Conservation (phyloP, 1,284 basidiomycete genomes). For the Wallemia mellicola region DNA sequence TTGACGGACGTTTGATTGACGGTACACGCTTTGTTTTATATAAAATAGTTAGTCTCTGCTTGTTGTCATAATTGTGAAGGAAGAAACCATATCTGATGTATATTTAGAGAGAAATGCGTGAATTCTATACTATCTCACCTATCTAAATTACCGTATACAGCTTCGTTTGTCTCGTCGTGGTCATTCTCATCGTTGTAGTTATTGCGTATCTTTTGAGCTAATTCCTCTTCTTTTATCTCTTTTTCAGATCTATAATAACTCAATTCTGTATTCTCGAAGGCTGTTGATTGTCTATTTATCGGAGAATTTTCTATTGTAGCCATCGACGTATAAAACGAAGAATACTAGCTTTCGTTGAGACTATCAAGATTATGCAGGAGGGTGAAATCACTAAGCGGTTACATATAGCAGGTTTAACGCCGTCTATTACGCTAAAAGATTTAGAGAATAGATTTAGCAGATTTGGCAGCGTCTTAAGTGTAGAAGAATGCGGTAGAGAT, state of each 20-base stretch:
- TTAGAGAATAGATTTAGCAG: not conserved
- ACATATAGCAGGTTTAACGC: not conserved
- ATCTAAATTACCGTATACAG: not conserved
- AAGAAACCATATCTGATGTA: not conserved
- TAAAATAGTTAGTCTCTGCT: not conserved
- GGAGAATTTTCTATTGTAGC: not conserved
- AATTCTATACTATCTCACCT: not conserved
- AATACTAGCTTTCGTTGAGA: not conserved
- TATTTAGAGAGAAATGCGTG: not conserved
- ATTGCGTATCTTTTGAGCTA: slow-evolving; percentile 4
- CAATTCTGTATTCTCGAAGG: slow-evolving; percentile 1
- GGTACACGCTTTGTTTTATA: not conserved
- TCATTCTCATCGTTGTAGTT: slow-evolving; percentile 1
- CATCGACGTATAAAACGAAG: not conserved
- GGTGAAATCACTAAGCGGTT: not conserved
- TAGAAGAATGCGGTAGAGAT: not conserved
- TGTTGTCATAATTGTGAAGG: not conserved
- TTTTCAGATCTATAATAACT: slow-evolving; percentile 1
- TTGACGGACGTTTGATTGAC: not conserved
- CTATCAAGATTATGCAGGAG: slow-evolving; percentile 1
- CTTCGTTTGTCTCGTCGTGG: not conserved
- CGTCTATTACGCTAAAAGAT: not conserved
- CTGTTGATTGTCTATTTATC: not conserved
- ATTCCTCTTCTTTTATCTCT: slow-evolving; percentile 4
- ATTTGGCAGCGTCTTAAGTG: not conserved